These are phyloP conservation scores for Suhomyces kilbournensis DNA, from an alignment of 805 yeast genomes.

Conservation along the genomic window DNA sequence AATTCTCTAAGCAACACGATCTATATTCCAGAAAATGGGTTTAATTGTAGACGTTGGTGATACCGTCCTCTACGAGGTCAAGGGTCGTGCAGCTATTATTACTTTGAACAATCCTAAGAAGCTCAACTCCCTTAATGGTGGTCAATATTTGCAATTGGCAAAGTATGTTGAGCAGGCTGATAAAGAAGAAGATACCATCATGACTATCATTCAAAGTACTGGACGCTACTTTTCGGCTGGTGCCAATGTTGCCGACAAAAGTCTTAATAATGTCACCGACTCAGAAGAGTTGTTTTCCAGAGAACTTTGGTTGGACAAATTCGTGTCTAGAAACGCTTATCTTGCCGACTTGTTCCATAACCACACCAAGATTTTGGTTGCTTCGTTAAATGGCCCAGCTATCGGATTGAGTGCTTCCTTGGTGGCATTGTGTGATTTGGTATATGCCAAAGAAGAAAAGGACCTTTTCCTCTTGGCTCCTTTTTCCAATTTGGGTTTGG, in stretches of 20 bases:
- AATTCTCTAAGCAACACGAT: not conserved
- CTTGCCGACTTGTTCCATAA: constrained; percentile 65
- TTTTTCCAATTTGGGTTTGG: constrained; percentile 78
- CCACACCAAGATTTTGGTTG: constrained; percentile 68
- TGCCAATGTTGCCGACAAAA: constrained; percentile 58
- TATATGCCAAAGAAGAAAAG: constrained; percentile 61
- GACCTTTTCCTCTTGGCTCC: constrained; percentile 66
- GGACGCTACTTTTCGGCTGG: constrained; percentile 85
- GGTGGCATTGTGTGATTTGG: constrained; percentile 71
- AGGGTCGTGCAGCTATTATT: constrained; percentile 55
- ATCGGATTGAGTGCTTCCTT: constrained; percentile 76
- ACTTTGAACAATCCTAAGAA: constrained; percentile 59
- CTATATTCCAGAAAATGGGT: not conserved
- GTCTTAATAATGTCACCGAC: constrained; percentile 26
- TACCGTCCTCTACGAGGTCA: constrained; percentile 37
- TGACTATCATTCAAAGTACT: constrained; percentile 65
- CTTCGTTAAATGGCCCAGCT: constrained; percentile 84
- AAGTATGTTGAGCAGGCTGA: constrained; percentile 61
- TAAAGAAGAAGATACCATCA: constrained; percentile 53
- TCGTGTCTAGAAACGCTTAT: constrained; percentile 69
- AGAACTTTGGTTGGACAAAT: constrained; percentile 51
- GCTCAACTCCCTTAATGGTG: constrained; percentile 65
- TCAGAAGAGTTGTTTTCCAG: constrained; percentile 29
- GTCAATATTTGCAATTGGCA: constrained; percentile 61
- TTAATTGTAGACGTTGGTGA: constrained; percentile 3